Percentiles rank a stretch among this genome's conserved stretches.
phyloP scores from a whole-genome alignment of 2,329 filamentous ascomycete genomes.

The Magnaporthales sp. region DNA sequence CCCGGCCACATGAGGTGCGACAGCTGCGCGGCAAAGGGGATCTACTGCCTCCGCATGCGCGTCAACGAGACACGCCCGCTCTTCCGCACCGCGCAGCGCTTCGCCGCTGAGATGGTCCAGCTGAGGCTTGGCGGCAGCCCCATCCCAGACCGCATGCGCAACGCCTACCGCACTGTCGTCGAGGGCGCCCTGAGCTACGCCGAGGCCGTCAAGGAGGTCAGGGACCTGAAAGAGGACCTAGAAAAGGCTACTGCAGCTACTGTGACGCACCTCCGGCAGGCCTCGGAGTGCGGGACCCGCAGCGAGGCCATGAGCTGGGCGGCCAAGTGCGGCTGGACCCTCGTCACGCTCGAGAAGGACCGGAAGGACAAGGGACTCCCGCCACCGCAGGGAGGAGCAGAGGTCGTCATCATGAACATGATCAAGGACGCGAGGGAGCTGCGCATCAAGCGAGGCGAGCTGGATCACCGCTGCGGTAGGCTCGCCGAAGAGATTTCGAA shows the following conservation, averaged over 20 bases:
- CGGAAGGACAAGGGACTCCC: background rate
- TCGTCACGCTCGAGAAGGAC: background rate
- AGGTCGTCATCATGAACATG: background rate
- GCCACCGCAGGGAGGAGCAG: background rate
- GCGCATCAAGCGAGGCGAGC: background rate
- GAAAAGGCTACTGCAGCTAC: background rate
- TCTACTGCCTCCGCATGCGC: slow-evolving; percentile 2
- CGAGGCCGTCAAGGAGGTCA: slow-evolving; percentile 3
- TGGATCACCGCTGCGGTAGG: background rate
- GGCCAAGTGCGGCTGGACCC: slow-evolving; percentile 2
- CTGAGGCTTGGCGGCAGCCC: background rate
- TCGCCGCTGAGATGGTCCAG: background rate
- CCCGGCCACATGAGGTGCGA: background rate
- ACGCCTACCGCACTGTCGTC: background rate
- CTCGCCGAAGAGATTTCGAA: background rate
- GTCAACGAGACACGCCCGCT: background rate
- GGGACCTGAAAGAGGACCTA: background rate
- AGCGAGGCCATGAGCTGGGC: background rate
- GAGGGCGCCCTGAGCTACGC: slow-evolving; percentile 2
- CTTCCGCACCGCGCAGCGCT: slow-evolving; percentile 1
- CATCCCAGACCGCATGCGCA: background rate
- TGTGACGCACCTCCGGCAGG: background rate
- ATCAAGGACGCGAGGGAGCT: background rate
- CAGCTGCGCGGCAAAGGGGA: background rate
- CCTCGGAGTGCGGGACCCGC: background rate